Percentiles rank a stretch among this genome's conserved stretches.
Conservation (phyloP, 768 basidiomycete genomes). For the Lactarius tabidus region DNA sequence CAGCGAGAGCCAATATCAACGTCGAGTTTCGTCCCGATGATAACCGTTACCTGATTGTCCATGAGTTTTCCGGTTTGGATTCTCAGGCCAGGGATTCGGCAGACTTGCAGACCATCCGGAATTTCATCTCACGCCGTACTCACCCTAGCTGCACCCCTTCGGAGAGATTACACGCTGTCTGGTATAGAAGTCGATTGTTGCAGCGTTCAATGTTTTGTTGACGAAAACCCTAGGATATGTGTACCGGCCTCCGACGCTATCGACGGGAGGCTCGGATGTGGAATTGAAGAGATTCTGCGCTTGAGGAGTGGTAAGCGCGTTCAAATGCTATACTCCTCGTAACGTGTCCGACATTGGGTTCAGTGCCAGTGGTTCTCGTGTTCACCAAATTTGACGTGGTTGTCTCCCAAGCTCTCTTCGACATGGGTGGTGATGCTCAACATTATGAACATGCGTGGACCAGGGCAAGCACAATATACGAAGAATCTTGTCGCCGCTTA, state of each 20-base stretch:
- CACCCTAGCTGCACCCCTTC: not conserved
- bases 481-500: not conserved
- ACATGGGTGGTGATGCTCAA: not conserved
- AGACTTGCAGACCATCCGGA: not conserved
- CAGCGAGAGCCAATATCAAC: not conserved
- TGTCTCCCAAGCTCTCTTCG: not conserved
- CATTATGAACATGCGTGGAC: not conserved
- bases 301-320: not conserved
- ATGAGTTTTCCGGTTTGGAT: conserved; percentile 5
- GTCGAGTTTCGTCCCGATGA: not conserved
- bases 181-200: conserved; percentile 7
- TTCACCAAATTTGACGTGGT: conserved; percentile 13
- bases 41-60: conserved; percentile 7
- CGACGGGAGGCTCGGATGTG: not conserved
- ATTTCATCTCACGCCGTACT: not conserved
- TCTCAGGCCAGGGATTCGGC: not conserved
- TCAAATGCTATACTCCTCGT: not conserved
- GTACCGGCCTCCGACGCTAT: not conserved
- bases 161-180: conserved; percentile 8
- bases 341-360: too few species aligned
- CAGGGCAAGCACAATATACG: not conserved
- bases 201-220: not conserved
- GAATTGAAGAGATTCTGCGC: not conserved
- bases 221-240: not conserved
- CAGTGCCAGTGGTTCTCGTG: conserved; percentile 11